Conservation (phyloP, 2,329 filamentous ascomycete species). For the Colletotrichum sp. region DNA sequence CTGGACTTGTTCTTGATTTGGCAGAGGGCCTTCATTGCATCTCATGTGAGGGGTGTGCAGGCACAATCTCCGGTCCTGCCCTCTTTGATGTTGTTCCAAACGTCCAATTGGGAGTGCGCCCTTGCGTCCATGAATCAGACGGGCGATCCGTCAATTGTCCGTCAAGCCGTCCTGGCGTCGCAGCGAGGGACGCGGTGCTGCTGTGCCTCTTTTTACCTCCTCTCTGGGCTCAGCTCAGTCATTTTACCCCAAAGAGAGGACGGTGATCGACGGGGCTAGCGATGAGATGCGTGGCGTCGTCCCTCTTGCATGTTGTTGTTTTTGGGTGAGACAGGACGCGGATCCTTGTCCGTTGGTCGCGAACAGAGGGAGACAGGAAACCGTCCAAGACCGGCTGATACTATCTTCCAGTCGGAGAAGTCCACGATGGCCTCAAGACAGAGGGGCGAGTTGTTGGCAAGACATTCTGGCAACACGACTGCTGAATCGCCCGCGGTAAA, state of each 20-base stretch:
- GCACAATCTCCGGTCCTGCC: conserved; percentile 13
- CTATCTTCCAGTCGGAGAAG: neutral
- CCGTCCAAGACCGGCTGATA: neutral
- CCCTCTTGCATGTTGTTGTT: neutral
- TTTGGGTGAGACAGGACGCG: conserved; percentile 11
- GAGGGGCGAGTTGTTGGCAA: neutral
- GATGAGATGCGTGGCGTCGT: conserved; percentile 10
- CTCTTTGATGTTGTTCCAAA: conserved; percentile 1
- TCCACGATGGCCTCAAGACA: conserved; percentile 8
- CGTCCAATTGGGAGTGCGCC: neutral
- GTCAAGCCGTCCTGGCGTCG: neutral
- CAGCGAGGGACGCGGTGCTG: neutral
- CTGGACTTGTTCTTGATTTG: conserved; percentile 2
- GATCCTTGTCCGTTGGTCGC: conserved; percentile 7
- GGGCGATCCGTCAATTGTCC: conserved; percentile 3
- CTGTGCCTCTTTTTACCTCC: neutral
- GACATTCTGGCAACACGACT: neutral
- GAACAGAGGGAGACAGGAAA: neutral
- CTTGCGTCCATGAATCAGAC: conserved; percentile 12
- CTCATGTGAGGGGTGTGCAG: conserved; percentile 14
- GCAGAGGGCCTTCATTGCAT: neutral
- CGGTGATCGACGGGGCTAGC: conserved; percentile 11
- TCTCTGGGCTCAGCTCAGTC: neutral
- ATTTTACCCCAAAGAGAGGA: neutral
- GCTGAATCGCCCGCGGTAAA: neutral